A percentile compares a stretch with the other conserved stretches of the same genome.
Evolutionary conservation across 345 rosid genomes (phyloP).

Genomic region (Rhodomyrtus tomentosa): DNA sequence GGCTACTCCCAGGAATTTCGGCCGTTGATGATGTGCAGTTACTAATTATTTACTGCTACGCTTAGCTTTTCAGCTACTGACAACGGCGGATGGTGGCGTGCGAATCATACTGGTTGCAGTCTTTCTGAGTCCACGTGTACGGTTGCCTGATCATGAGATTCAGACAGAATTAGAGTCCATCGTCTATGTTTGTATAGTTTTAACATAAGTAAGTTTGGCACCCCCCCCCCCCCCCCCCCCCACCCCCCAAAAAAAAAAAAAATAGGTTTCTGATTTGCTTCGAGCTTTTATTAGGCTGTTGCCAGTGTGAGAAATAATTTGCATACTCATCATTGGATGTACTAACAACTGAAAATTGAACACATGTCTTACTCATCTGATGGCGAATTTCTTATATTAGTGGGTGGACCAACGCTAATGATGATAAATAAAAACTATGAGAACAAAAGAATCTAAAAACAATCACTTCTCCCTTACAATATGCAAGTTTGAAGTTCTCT

Average conservation of each 20-base stretch:
- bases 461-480: not conserved
- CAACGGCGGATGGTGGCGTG: not conserved
- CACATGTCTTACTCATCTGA: not conserved
- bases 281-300: not conserved
- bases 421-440: not conserved
- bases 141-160: not conserved
- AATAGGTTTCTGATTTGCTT: not conserved
- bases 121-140: not conserved
- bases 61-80: not conserved
- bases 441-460: not conserved
- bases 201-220: no score
- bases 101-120: not conserved
- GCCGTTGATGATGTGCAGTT: not conserved
- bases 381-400: not conserved
- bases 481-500: not conserved
- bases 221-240: no score
- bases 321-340: not conserved
- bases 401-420: not conserved
- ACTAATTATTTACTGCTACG: not conserved
- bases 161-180: not conserved
- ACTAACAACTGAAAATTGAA: not conserved
- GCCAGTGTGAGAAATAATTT: not conserved
- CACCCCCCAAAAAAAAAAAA: no score
- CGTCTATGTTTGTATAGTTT: not conserved
- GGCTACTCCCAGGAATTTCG: not conserved